Base-by-base conservation (phyloP, 2,329 filamentous ascomycete genomes). In the Calycina herbarum region DNA sequence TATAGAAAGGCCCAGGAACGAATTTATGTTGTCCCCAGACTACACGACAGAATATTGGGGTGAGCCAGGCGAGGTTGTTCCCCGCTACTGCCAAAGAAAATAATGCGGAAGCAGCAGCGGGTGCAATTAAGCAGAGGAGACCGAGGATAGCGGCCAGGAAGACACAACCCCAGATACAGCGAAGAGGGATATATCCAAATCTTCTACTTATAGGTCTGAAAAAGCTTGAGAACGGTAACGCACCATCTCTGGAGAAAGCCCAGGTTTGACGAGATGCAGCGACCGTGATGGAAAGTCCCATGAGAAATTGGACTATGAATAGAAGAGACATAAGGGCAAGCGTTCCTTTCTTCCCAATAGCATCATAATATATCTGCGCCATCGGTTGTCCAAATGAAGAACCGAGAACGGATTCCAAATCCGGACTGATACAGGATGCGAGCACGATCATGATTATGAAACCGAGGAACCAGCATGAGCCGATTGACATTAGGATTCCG, bases 241-340 rank as follows among this genome's bases (percentile, higher is more conserved):
- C 86, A 1, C 85, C 85, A 70, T 89, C 86, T 29, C 86, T 82
- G 8, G 84, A 85, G 73, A 89, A 89, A 0, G 86, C 86, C 86
- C 86, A 89, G 35, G 80, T 81, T 75, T 89, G 86, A 5, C 86
- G 81, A 5, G 83, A 86, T 4, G 83, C 83, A 1, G 86, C 86
- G 3, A 87, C 82, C 2, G 85, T 76, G 63, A 86, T 82, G 35
- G 82, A 85, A 1, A 87, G 76, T 0, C 85, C 85, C 81, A 88
- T 88, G 27, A 88, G 78, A 73, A 86, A 89, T 72, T 88, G 86
- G 2, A 86, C 84, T 59, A 86, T 81, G 71, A 87, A 85, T 24
- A 88, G 76, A 0, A 88, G 78, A 1, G 80, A 79, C 82, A 88
- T 88, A 63, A 88, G 79, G 0, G 81, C 85, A 6, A 89, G 74